phyloP scores from a whole-genome alignment of 2,329 filamentous ascomycete species.

The Ophiostoma sp. region DNA sequence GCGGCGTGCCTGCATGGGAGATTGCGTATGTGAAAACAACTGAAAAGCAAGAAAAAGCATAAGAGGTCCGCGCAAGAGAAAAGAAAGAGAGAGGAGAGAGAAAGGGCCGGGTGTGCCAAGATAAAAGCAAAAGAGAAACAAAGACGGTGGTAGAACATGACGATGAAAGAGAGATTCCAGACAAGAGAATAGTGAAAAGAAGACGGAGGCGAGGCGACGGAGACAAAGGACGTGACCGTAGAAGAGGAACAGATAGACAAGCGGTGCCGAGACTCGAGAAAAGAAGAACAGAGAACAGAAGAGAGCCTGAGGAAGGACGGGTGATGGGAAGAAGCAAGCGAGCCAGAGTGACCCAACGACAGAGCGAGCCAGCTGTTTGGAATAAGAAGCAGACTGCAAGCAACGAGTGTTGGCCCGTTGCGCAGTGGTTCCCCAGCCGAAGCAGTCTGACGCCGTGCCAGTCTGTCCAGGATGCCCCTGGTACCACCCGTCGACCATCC shows the following conservation, averaged over 20 bases:
- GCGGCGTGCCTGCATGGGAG: conserved; percentile 11
- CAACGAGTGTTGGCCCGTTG: too few relatives aligned
- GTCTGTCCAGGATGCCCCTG: background rate
- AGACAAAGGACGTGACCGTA: background rate
- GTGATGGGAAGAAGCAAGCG: background rate
- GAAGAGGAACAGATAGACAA: background rate
- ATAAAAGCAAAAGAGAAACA: background rate
- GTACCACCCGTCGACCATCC: background rate
- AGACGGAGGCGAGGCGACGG: background rate
- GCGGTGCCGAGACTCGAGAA: background rate
- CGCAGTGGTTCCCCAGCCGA: too few relatives aligned
- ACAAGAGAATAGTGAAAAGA: background rate
- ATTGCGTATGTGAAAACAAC: conserved; percentile 13
- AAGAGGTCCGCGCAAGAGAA: conserved; percentile 9
- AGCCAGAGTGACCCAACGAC: background rate
- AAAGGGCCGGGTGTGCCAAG: background rate
- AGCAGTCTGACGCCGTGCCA: background rate
- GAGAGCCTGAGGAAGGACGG: background rate
- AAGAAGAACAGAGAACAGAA: background rate
- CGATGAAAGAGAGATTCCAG: background rate
- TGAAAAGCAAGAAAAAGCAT: conserved; percentile 15
- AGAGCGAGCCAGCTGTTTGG: background rate
- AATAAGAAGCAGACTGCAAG: background rate
- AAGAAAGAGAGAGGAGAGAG: background rate
- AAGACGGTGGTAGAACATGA: background rate